Evolutionary conservation across 78 protist genomes (phyloP).

Genomic region (Speleostelium caveatum): DNA sequence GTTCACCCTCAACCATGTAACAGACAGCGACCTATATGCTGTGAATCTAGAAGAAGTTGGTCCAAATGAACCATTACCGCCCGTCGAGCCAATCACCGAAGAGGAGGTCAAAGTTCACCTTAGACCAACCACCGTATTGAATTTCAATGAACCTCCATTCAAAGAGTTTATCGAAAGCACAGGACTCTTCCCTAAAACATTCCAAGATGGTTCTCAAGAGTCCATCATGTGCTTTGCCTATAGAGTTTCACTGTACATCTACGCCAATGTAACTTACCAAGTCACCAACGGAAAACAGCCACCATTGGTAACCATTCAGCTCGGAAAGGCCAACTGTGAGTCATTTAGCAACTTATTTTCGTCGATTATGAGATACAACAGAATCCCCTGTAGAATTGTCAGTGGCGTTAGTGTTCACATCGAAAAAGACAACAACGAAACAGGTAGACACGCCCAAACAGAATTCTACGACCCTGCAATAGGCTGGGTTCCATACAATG

Average conservation of each 20-base stretch:
- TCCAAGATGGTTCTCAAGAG: constrained; percentile 13
- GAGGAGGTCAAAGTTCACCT: neutral
- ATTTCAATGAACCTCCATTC: neutral
- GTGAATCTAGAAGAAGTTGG: constrained; percentile 1
- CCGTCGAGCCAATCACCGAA: constrained; percentile 2
- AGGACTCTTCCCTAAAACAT: neutral
- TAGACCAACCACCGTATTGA: neutral
- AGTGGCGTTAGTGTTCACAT: neutral
- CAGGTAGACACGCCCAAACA: constrained; percentile 4
- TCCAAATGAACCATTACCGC: neutral
- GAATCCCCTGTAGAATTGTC: neutral
- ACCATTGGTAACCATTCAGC: neutral
- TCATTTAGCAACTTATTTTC: neutral
- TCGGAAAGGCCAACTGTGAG: constrained; percentile 10
- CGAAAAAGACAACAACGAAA: neutral
- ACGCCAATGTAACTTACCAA: neutral
- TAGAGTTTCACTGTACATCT: neutral
- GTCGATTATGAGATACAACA: neutral
- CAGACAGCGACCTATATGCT: neutral
- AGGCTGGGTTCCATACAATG: constrained; percentile 36
- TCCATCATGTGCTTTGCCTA: constrained; percentile 18
- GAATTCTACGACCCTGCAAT: constrained; percentile 1
- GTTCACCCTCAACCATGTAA: neutral
- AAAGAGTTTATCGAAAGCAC: neutral
- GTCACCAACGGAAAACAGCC: too few relatives aligned